Conservation (phyloP, 345 rosid species). For the Euphorbia peplus region DNA sequence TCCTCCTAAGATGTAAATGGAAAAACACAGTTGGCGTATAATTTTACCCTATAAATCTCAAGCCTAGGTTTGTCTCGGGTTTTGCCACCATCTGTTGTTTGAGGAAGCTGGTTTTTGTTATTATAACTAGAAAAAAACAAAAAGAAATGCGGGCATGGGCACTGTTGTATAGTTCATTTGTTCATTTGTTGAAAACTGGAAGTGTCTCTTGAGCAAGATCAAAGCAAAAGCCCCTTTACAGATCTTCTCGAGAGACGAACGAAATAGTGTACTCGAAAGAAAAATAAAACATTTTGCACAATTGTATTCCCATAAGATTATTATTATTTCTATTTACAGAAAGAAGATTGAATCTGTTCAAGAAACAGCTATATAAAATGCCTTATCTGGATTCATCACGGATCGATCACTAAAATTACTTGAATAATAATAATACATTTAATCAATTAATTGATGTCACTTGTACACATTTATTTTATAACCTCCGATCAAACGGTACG, state of each 20-base stretch:
- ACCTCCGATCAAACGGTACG: too few relatives aligned
- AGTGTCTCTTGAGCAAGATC: slow-evolving; percentile 27
- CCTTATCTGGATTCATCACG: too few relatives aligned
- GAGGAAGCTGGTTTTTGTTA: slow-evolving; percentile 30
- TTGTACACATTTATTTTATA: too few relatives aligned
- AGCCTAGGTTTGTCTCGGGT: slow-evolving; percentile 10
- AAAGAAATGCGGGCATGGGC: slow-evolving; percentile 29
- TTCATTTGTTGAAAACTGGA: slow-evolving; percentile 52
- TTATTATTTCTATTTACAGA: neutral
- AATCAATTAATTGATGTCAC: too few relatives aligned
- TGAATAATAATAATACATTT: too few relatives aligned
- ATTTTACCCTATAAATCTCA: slow-evolving; percentile 15
- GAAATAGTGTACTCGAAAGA: slow-evolving; percentile 20
- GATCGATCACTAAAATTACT: too few relatives aligned
- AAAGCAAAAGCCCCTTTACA: slow-evolving; percentile 16
- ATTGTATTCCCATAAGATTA: neutral
- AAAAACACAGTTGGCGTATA: slow-evolving; percentile 18
- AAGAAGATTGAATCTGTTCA: too few relatives aligned
- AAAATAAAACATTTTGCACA: slow-evolving; percentile 16
- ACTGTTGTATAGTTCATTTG: slow-evolving; percentile 48
- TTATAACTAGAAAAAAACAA: slow-evolving; percentile 10
- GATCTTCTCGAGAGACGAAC: slow-evolving; percentile 11
- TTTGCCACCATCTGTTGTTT: slow-evolving; percentile 24
- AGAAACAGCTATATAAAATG: too few relatives aligned
- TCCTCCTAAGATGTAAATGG: slow-evolving; percentile 8